These are phyloP conservation scores for Fusarium sp. DNA, from an alignment of 2,329 filamentous ascomycete genomes.

Conservation along the genomic window DNA sequence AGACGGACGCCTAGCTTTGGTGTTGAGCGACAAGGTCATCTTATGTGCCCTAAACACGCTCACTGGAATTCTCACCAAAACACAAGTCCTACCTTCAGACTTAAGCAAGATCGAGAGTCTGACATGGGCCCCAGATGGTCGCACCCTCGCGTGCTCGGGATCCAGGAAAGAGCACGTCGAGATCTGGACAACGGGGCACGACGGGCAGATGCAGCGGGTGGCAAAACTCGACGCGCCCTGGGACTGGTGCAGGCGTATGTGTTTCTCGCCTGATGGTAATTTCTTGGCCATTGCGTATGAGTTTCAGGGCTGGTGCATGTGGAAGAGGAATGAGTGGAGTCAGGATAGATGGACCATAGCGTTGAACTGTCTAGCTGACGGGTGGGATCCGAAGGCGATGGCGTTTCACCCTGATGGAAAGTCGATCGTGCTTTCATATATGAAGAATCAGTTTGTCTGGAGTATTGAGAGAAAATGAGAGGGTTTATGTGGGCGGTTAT, in stretches of 20 bases:
- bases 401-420: background rate
- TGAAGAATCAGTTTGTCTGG: background rate
- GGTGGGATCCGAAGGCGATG: background rate
- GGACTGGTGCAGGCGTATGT: background rate
- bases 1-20: background rate
- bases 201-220: background rate
- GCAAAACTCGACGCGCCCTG: background rate
- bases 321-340: background rate
- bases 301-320: background rate
- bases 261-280: background rate
- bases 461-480: background rate
- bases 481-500: background rate
- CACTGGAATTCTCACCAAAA: background rate
- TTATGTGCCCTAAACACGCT: background rate
- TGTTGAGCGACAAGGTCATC: background rate
- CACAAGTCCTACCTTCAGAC: background rate
- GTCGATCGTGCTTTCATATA: background rate
- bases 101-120: background rate
- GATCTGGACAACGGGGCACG: background rate
- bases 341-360: background rate
- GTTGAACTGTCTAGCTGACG: background rate
- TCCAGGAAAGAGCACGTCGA: background rate
- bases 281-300: background rate
- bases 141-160: background rate
- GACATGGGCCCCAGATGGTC: background rate